These are phyloP conservation scores for Acorus gramineus DNA, from an alignment of 106 monocot species.

Conservation along the genomic window DNA sequence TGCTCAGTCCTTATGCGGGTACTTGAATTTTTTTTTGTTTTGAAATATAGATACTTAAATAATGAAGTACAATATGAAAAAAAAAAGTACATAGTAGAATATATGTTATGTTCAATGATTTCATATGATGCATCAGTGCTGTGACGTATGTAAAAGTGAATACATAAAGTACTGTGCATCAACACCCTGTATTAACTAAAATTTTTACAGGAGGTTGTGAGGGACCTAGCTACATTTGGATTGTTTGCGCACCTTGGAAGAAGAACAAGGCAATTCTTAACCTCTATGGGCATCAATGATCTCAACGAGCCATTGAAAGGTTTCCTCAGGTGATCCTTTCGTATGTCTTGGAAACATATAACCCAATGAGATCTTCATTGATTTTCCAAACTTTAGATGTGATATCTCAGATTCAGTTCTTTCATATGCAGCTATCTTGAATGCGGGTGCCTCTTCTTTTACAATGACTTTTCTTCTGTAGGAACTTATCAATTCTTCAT, in stretches of 20 bases:
- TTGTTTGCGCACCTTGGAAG: slow-evolving; percentile 18
- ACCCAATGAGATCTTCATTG: neutral
- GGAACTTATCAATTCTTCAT: slow-evolving; percentile 16
- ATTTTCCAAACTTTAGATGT: neutral
- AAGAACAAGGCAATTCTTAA: slow-evolving; percentile 18
- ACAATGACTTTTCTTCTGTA: slow-evolving; percentile 13
- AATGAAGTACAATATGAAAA: too few species aligned
- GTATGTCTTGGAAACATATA: neutral
- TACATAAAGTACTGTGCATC: too few species aligned
- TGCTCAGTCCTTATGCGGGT: too few species aligned
- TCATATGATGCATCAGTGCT: too few species aligned
- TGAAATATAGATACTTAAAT: too few species aligned
- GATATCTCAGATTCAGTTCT: neutral
- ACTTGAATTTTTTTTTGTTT: too few species aligned
- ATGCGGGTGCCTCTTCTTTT: slow-evolving; percentile 17
- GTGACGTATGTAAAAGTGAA: too few species aligned
- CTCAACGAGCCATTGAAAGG: slow-evolving; percentile 12
- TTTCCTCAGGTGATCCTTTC: slow-evolving; percentile 15
- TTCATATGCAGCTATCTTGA: slow-evolving; percentile 13
- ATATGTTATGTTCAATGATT: too few species aligned
- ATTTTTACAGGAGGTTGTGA: slow-evolving; percentile 3
- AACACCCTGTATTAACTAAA: neutral
- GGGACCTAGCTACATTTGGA: slow-evolving; percentile 15
- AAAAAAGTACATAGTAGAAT: too few species aligned
- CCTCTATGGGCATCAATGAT: slow-evolving; percentile 13